Evolutionary conservation across 768 basidiomycete species (phyloP).

Genomic region (Suillus spraguei): DNA sequence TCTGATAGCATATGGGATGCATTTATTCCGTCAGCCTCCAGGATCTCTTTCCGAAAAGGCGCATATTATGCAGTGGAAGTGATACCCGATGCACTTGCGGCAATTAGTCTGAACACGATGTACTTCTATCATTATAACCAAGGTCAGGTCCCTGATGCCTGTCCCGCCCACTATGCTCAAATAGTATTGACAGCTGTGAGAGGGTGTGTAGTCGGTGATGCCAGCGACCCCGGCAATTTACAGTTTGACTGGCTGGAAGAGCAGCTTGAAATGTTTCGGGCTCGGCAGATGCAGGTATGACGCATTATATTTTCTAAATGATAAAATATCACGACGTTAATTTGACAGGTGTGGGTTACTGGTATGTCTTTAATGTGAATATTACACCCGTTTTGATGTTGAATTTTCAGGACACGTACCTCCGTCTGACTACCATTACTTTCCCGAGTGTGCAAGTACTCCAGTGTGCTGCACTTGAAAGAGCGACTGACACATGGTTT

Average conservation of each 20-base stretch:
- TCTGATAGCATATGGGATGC: constrained; percentile 70
- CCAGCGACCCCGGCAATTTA: constrained; percentile 83
- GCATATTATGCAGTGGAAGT: constrained; percentile 84
- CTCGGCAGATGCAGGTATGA: constrained; percentile 73
- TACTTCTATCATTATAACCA: constrained; percentile 92
- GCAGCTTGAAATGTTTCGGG: constrained; percentile 69
- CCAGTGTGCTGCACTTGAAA: not conserved
- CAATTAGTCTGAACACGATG: constrained; percentile 86
- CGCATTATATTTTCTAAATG: constrained; percentile 4
- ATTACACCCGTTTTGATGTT: constrained; percentile 29
- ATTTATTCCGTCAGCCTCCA: constrained; percentile 80
- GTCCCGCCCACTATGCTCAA: constrained; percentile 10
- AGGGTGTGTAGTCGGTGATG: constrained; percentile 65
- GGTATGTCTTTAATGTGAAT: constrained; percentile 27
- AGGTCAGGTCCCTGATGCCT: constrained; percentile 43
- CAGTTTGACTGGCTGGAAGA: constrained; percentile 92
- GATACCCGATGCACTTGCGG: constrained; percentile 72
- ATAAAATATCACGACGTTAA: not conserved
- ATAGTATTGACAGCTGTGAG: constrained; percentile 58
- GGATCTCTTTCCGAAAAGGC: constrained; percentile 80
- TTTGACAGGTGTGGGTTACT: constrained; percentile 50
- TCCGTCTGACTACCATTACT: constrained; percentile 78
- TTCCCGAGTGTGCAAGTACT: constrained; percentile 77
- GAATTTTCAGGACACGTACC: constrained; percentile 76
- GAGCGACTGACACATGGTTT: constrained; percentile 1